phyloP scores from a whole-genome alignment of 139 green algal genomes.

The Eudorina sp. region DNA sequence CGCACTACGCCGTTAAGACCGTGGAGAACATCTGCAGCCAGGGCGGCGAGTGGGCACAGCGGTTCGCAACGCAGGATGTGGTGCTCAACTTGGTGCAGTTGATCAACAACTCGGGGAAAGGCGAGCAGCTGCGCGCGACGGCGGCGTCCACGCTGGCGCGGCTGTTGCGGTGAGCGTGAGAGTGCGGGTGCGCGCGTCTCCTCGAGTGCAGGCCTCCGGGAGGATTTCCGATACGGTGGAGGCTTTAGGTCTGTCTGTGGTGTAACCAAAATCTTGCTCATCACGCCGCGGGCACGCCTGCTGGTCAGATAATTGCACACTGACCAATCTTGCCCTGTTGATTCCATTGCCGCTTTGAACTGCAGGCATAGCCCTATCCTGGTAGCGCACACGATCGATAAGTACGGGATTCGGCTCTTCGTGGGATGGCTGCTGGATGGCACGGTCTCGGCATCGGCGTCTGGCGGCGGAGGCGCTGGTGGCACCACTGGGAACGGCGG shows the following conservation, averaged over 20 bases:
- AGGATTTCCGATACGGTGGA: no score
- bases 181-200: no score
- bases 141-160: constrained; percentile 80
- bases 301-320: no score
- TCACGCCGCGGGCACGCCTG: no score
- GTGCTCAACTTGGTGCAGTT: constrained; percentile 66
- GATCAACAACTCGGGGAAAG: constrained; percentile 44
- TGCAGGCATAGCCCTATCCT: constrained; percentile 57
- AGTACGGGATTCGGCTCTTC: constrained; percentile 66
- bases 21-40: constrained; percentile 94
- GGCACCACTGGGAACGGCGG: constrained; percentile 1
- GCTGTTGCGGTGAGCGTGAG: constrained; percentile 59
- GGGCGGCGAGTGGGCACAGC: constrained; percentile 80
- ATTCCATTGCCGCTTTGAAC: no score
- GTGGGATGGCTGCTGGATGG: constrained; percentile 64
- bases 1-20: constrained; percentile 96
- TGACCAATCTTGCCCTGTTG: no score
- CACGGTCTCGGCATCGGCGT: neutral
- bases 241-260: no score
- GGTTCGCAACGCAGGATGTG: constrained; percentile 72
- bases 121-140: constrained; percentile 80
- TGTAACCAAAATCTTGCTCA: no score
- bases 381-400: constrained; percentile 67
- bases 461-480: neutral
- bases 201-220: no score